Evolutionary conservation across 805 yeast genomes (phyloP).

Genomic region (Monosporozyma aerobia): DNA sequence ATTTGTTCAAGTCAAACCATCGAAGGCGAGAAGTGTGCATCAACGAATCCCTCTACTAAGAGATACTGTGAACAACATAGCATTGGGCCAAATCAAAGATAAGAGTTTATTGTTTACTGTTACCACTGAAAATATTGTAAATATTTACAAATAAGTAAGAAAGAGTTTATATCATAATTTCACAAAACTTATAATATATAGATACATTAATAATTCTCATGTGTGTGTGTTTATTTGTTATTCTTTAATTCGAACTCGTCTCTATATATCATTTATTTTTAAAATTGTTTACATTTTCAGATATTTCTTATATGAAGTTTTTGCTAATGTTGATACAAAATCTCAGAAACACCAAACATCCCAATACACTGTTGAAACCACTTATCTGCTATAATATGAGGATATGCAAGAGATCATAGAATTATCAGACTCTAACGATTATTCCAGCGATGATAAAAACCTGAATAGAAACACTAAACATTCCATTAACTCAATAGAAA

Average conservation of each 20-base stretch:
- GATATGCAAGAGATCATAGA: constrained; percentile 5
- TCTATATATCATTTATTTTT: not conserved
- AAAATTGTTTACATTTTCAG: not conserved
- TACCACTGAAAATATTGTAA: not conserved
- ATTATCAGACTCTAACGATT: constrained; percentile 2
- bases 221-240: not conserved
- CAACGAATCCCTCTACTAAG: not conserved
- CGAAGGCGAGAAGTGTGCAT: not conserved
- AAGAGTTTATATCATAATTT: too few species aligned
- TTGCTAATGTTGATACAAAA: not conserved
- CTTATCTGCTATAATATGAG: not conserved
- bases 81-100: not conserved
- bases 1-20: constrained; percentile 8
- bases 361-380: not conserved
- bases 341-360: not conserved
- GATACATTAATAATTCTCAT: not conserved
- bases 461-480: not conserved
- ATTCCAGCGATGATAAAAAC: not conserved
- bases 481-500: not conserved
- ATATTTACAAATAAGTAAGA: constrained; percentile 1
- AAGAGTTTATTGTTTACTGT: not conserved
- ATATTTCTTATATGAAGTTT: not conserved
- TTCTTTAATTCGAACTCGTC: not conserved
- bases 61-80: not conserved
- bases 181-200: too few species aligned